phyloP scores from a whole-genome alignment of 2,329 filamentous ascomycete genomes.

The Pseudocercospora crystallina region DNA sequence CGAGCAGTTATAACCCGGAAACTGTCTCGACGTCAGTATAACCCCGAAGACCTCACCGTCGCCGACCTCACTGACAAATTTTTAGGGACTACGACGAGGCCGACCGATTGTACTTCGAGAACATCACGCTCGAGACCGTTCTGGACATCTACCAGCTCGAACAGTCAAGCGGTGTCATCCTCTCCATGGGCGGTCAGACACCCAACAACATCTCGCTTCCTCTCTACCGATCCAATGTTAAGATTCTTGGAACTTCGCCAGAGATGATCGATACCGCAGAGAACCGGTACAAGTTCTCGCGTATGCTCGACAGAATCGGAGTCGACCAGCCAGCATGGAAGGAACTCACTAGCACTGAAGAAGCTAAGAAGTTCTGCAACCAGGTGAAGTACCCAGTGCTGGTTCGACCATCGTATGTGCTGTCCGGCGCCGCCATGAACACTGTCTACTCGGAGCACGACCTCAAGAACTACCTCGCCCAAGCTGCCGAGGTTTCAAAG shows the following conservation, averaged over 20 bases:
- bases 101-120: conserved; percentile 93
- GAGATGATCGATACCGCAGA: conserved; percentile 99
- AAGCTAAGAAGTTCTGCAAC: conserved; percentile 82
- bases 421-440: conserved; percentile 98
- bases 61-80: no score
- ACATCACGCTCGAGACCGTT: conserved; percentile 63
- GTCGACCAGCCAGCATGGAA: conserved; percentile 99
- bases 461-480: conserved; percentile 80
- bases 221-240: conserved; percentile 83
- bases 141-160: conserved; percentile 93
- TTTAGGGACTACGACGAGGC: conserved; percentile 89
- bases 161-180: conserved; percentile 76
- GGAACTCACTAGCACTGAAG: conserved; percentile 90
- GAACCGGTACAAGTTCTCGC: conserved; percentile 97
- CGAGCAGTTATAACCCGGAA: conserved; percentile 78
- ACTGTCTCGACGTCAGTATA: conserved; percentile 67
- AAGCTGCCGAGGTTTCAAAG: conserved; percentile 88
- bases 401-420: conserved; percentile 92
- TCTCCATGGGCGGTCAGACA: conserved; percentile 95
- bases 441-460: conserved; percentile 97
- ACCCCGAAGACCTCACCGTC: no score
- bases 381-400: conserved; percentile 90
- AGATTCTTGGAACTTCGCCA: conserved; percentile 90
- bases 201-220: conserved; percentile 97
- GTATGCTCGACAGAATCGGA: conserved; percentile 90